Evolutionary conservation across 2,329 filamentous ascomycete species (phyloP), one percentile per base, ranked within the genome.

Genomic region (Pseudogymnoascus verrucosus): DNA sequence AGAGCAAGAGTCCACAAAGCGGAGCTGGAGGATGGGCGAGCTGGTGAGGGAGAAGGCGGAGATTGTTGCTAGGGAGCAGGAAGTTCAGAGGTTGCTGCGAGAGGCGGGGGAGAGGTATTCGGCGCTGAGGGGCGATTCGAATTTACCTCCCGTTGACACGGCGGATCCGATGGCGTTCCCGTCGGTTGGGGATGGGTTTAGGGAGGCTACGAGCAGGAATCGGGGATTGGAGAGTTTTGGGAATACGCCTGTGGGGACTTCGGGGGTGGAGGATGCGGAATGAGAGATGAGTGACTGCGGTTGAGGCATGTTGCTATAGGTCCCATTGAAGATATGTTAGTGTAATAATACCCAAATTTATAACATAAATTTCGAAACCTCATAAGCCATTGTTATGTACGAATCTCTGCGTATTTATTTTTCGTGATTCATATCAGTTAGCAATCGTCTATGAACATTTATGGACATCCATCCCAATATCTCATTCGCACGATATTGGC

Each of bases 21-120:
- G 89, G 71, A 78, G 85, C 63, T 79, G 79, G 63, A 81, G 83
- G 65, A 84, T 95, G 72, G 84, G 87, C 68, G 85, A 84, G 57
- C 76, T 93, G 60, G 82, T 85, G 68, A 79, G 79, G 65, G 90
- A 96, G 72, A 90, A 88, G 71, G 77, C 80, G 3, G 84, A 89
- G 26, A 84, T 96, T 44, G 76, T 82, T 4, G 79, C 82, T 66
- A 81, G 91, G 64, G 90, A 96, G 75, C 82, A 80, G 4, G 90
- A 95, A 74, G 89, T 97, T 0, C 93, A 97, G 75, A 81, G 82
- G 19, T 77, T 96, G 63, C 78, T 98, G 62, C 88, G 91, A 72
- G 88, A 95, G 73, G 90, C 91, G 0, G 92, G 90, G 0, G 86
- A 90, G 65, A 82, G 84, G 67, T 91, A 89, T 72, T 82, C 87